These are phyloP conservation scores for Carex arenaria DNA, from an alignment of 202 grass and related monocot species.

Conservation along the genomic window DNA sequence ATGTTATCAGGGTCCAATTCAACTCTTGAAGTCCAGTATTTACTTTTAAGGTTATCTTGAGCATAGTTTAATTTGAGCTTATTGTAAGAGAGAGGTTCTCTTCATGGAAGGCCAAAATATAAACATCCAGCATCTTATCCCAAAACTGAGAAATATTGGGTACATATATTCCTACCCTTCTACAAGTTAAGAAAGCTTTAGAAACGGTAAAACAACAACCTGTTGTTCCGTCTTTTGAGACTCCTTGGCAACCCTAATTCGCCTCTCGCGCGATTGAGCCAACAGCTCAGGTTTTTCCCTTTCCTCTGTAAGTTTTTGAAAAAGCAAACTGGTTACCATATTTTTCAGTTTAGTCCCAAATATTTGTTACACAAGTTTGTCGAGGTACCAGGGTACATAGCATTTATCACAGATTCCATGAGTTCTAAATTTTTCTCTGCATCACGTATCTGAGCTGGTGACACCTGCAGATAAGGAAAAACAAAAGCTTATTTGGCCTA, in stretches of 20 bases:
- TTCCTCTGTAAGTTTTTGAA: conserved; percentile 52
- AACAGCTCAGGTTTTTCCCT: conserved; percentile 77
- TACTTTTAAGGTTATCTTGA: neutral
- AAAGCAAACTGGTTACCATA: neutral
- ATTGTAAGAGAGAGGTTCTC: neutral
- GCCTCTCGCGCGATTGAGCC: conserved; percentile 79
- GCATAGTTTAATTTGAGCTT: neutral
- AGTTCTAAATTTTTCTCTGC: conserved; percentile 81
- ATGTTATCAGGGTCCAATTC: neutral
- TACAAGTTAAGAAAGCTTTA: neutral
- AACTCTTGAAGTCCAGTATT: neutral
- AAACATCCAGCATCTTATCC: neutral
- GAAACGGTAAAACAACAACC: conserved; percentile 30
- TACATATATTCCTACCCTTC: neutral
- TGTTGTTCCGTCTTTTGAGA: conserved; percentile 92
- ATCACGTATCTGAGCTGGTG: conserved; percentile 92
- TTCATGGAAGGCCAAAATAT: neutral
- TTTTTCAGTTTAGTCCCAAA: neutral
- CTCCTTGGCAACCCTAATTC: conserved; percentile 73
- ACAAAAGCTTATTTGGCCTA: neutral
- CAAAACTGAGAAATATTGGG: neutral
- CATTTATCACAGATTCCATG: conserved; percentile 95
- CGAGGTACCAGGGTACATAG: conserved; percentile 70
- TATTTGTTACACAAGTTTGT: conserved; percentile 15
- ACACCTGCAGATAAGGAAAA: conserved; percentile 49